A percentile compares a stretch with the other conserved stretches of the same genome.
Evolutionary conservation across 139 green algal genomes (phyloP).

Genomic region (Chlamydomonas schloesseri): DNA sequence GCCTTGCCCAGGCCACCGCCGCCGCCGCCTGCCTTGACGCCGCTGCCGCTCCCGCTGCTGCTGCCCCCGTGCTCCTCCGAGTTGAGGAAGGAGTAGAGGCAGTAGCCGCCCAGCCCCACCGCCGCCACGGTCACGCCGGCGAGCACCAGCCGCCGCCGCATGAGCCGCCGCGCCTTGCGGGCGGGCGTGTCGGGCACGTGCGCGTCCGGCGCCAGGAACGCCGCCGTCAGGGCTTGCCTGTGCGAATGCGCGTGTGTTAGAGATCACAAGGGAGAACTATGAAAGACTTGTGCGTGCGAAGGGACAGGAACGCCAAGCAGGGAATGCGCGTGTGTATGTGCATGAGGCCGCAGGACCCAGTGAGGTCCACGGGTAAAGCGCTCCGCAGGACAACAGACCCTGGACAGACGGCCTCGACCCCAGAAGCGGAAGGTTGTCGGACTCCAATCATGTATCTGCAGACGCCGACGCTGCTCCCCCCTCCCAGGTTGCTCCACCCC

Average conservation of each 20-base stretch:
- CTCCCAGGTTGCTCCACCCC: no score
- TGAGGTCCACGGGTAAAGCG: no score
- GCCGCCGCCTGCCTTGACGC: neutral
- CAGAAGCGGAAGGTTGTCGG: no score
- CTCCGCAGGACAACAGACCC: neutral
- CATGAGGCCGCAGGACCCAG: neutral
- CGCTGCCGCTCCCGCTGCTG: neutral
- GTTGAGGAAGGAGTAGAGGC: constrained; percentile 4
- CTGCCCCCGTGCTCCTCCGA: neutral
- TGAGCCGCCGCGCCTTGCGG: constrained; percentile 44
- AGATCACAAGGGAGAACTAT: neutral
- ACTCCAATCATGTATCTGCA: no score
- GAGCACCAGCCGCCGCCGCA: constrained; percentile 27
- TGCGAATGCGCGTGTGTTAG: neutral
- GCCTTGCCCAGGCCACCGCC: neutral
- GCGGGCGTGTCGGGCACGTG: constrained; percentile 54
- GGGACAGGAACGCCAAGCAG: neutral
- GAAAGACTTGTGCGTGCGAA: no score
- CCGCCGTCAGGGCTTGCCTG: constrained; percentile 13
- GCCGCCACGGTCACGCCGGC: neutral
- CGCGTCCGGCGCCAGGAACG: constrained; percentile 3
- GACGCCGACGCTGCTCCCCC: no score
- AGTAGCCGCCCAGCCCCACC: neutral
- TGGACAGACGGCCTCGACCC: no score
- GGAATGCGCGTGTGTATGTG: neutral